Evolutionary conservation across 78 protist genomes (phyloP), one percentile per base, ranked within the genome.

Genomic region (Dictyostelium firmibasis): DNA sequence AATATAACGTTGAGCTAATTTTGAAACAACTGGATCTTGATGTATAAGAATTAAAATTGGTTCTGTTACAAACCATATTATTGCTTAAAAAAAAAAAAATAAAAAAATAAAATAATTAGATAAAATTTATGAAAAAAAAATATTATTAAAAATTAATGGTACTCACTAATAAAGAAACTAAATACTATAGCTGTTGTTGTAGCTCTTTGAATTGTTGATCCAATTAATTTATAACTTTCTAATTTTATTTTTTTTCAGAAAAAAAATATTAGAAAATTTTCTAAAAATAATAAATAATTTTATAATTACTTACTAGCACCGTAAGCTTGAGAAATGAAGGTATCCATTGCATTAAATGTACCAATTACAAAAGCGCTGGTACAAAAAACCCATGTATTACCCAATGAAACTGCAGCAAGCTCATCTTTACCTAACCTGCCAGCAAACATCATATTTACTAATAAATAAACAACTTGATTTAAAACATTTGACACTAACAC

Each of bases 301-400:
- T 36, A n/a, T 5, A 3, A 76, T 43, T 29, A 38, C 89, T 16
- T 84, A 84, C 89, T 89, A 60, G 94, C 94, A 81, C 94, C 94
- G 44, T 38, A 89, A 2, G 75, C 35, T 47, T 89, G 94, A 81
- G 86, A 79, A 67, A 89, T 81, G 6, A 79, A 33, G 4, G 94
- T 89, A 35, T 89, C 94, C 94, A 89, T 89, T 0, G 94, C 86
- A 89, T 89, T 89, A 18, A 89, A 43, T 5, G 76, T 20, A 50
- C 94, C 94, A 16, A 89, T 70, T 13, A 84, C 74, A 27, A 89
- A 27, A n/a, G 94, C 67, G 23, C 81, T 64, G 2, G 94, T 81
- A 13, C 81, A 35, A 50, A 89, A 89, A 11, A 36, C 11, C 57
- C 53, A 89, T 31, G 94, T 89, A 35, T 89, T 89, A 29, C 94